Evolutionary conservation across 2,329 filamentous ascomycete species (phyloP).

Genomic region (Calonectria leucothoes): DNA sequence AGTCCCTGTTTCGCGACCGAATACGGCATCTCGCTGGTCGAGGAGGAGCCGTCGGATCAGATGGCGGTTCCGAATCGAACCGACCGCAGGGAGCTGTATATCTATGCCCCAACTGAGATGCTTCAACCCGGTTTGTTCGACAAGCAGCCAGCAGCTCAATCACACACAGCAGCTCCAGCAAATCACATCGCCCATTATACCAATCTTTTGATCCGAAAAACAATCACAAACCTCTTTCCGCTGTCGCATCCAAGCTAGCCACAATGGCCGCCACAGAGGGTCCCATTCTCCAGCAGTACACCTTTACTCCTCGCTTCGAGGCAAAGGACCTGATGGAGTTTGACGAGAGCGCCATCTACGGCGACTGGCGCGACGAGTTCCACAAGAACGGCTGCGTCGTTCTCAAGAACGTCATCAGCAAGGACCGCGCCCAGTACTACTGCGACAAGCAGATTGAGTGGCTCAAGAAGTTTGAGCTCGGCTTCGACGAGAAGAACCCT

Average conservation of each 20-base stretch:
- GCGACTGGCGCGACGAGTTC: slow-evolving; percentile 38
- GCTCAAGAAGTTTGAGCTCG: slow-evolving; percentile 38
- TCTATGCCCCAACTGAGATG: slow-evolving; percentile 11
- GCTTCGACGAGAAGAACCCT: slow-evolving; percentile 36
- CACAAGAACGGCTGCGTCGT: slow-evolving; percentile 37
- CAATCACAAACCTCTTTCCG: background rate
- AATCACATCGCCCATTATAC: background rate
- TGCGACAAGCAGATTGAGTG: slow-evolving; percentile 40
- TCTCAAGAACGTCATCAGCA: slow-evolving; percentile 39
- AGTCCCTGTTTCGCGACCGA: background rate
- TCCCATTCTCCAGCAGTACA: slow-evolving; percentile 23
- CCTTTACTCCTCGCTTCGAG: slow-evolving; percentile 34
- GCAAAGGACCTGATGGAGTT: slow-evolving; percentile 38
- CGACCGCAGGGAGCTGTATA: slow-evolving; percentile 14
- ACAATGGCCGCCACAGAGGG: slow-evolving; percentile 22
- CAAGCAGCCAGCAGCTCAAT: background rate
- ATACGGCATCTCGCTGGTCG: background rate
- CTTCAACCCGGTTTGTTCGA: slow-evolving; percentile 3
- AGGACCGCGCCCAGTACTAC: slow-evolving; percentile 35
- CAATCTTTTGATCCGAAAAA: background rate
- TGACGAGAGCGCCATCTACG: slow-evolving; percentile 31
- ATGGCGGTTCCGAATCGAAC: slow-evolving; percentile 10
- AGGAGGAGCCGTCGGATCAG: slow-evolving; percentile 6
- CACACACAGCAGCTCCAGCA: background rate
- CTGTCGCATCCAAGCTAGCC: background rate